These are phyloP conservation scores for Perkinsus marinus DNA, from an alignment of 169 alveolate genomes.

Conservation along the genomic window DNA sequence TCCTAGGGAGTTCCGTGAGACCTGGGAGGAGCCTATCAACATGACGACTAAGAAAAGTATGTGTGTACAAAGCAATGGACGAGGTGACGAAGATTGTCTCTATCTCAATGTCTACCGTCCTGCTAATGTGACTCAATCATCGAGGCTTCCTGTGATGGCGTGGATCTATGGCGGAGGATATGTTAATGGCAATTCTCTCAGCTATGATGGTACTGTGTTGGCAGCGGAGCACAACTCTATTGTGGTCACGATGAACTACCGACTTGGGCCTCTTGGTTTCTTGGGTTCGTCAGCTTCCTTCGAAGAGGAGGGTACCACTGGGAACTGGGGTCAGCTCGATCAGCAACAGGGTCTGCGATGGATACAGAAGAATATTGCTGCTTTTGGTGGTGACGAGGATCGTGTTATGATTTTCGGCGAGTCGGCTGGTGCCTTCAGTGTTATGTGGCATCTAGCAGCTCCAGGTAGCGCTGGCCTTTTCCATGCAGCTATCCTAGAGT, in stretches of 20 bases:
- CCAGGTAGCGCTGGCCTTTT: constrained; percentile 10
- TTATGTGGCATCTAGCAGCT: constrained; percentile 18
- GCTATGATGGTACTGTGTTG: not conserved
- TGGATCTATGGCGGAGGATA: not conserved
- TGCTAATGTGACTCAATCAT: not conserved
- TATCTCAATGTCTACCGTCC: not conserved
- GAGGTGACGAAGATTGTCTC: not conserved
- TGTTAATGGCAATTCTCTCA: not conserved
- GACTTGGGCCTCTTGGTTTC: constrained; percentile 37
- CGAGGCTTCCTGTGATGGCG: not conserved
- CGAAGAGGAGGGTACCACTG: not conserved
- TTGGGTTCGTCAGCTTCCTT: not conserved
- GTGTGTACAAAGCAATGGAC: not conserved
- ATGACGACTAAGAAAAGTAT: not conserved
- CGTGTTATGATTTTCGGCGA: constrained; percentile 35
- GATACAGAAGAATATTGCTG: constrained; percentile 33
- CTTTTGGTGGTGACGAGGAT: constrained; percentile 40
- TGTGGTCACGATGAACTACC: constrained; percentile 29
- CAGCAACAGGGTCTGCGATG: constrained; percentile 36
- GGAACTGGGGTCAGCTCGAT: constrained; percentile 41
- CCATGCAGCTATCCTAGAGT: not conserved
- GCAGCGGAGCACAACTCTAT: constrained; percentile 9
- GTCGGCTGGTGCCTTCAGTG: constrained; percentile 35
- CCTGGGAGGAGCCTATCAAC: not conserved
- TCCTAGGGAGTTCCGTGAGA: not conserved